Base-by-base conservation (phyloP, 371 early-diverging fungal species). In the Fennellomyces sp. region DNA sequence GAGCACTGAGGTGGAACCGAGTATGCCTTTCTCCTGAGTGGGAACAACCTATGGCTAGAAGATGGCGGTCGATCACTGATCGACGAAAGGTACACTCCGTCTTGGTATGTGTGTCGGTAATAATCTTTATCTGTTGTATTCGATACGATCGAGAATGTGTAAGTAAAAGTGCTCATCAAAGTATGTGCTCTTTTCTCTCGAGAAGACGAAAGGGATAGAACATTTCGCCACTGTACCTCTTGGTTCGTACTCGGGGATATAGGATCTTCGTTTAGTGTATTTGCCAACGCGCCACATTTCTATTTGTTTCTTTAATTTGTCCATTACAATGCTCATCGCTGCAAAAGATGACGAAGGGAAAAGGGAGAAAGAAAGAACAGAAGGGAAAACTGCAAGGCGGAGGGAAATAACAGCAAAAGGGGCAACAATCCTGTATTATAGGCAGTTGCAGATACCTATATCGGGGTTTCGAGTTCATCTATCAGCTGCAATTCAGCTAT, bases 221-320 rank as follows among this genome's bases (percentile, higher is more conserved):
- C 49, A 8, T n/a, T n/a, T n/a, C n/a, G 5, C 7, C 23, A 17
- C 4, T 5, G 8, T 26, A 54, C 55, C 55, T 54, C 28, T 54
- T 19, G 55, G 36, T 39, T 54, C 55, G n/a, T 27, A 54, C 39
- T 36, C 55, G 1, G 55, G 55, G 29, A 50, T 28, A 49, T 58
- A 58, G 7, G 49, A 49, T 13, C 58, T 48, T 15, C 58, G 47
- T 58, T 58, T 58, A n/a, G 58, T 58, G 12, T 58, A 58, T 28
- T 58, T 58, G 25, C 27, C 36, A 13, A 58, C 49, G 25, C 49
- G 47, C 58, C 58, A 58, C 31, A 58, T 29, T 25, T 58, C 58
- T 26, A 58, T 47, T 38, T 58, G 58, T 35, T 30, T 58, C 36
- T 58, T 58, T 19, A 58, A 13, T 45, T 58, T 58, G 48, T 47